A percentile compares a stretch with the other conserved stretches of the same genome.
These are phyloP conservation scores for Suhomyces bokatorum DNA, from an alignment of 1,139 yeast species.

Conservation along the genomic window DNA sequence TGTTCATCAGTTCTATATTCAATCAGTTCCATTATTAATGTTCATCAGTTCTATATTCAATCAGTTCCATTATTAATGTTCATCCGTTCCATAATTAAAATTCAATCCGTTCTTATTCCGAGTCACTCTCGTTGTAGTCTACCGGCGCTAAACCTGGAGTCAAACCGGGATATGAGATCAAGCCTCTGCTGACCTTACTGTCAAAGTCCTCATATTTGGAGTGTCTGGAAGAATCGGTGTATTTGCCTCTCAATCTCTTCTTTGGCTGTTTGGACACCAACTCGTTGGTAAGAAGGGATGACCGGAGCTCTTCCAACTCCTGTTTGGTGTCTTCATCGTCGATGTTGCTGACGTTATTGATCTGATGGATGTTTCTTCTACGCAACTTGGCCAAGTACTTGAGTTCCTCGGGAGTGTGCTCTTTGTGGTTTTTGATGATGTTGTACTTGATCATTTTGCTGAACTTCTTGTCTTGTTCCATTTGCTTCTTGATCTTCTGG, in stretches of 20 bases:
- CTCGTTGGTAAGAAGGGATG: constrained; percentile 33
- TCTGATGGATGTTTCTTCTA: constrained; percentile 47
- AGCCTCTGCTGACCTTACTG: constrained; percentile 44
- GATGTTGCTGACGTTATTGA: constrained; percentile 46
- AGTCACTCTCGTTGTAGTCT: constrained; percentile 54
- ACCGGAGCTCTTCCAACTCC: constrained; percentile 47
- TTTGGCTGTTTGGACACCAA: constrained; percentile 25
- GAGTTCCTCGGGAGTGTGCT: constrained; percentile 42
- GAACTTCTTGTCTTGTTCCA: constrained; percentile 40
- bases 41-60: too few species aligned
- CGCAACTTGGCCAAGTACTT: constrained; percentile 51
- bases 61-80: too few species aligned
- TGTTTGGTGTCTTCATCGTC: constrained; percentile 44
- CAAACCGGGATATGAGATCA: constrained; percentile 60
- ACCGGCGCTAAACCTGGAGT: constrained; percentile 95
- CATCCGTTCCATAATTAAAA: too few species aligned
- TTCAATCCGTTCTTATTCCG: too few species aligned
- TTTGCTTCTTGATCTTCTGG: constrained; percentile 38
- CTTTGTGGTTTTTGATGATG: constrained; percentile 46
- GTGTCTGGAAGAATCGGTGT: constrained; percentile 14
- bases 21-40: too few species aligned
- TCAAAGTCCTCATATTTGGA: constrained; percentile 43
- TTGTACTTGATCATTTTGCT: constrained; percentile 53
- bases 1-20: too few species aligned
- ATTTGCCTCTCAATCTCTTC: constrained; percentile 23